These are phyloP conservation scores for Moricandia moricandioides DNA, from an alignment of 345 rosid species.

Conservation along the genomic window DNA sequence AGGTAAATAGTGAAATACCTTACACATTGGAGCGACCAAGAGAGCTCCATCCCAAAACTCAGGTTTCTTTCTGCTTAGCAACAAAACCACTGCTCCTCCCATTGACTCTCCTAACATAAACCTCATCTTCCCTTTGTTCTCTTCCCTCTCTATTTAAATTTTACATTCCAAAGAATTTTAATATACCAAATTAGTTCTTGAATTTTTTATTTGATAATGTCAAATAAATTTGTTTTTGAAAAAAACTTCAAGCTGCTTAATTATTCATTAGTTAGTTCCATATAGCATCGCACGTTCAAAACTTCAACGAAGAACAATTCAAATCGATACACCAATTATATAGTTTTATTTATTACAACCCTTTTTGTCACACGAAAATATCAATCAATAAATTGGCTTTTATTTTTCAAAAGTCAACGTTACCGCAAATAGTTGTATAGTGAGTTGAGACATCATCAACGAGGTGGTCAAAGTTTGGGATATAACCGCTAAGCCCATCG, in stretches of 20 bases:
- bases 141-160: conserved; percentile 45
- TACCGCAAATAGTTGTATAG: conserved; percentile 60
- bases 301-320: not conserved
- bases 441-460: conserved; percentile 59
- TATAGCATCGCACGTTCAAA: not conserved
- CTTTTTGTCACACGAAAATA: not conserved
- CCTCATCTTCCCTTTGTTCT: conserved; percentile 60
- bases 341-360: not conserved
- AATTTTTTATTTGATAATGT: not conserved
- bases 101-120: conserved; percentile 80
- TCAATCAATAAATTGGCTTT: not conserved
- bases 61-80: conserved; percentile 55
- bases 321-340: not conserved
- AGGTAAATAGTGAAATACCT: conserved; percentile 53
- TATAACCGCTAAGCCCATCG: conserved; percentile 46
- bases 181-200: not conserved
- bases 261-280: not conserved
- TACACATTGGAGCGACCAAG: conserved; percentile 89
- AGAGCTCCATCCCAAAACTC: conserved; percentile 81
- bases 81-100: conserved; percentile 83
- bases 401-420: not conserved
- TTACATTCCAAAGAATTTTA: not conserved
- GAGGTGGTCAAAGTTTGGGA: conserved; percentile 51
- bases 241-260: not conserved
- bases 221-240: not conserved